A percentile compares a stretch with the other conserved stretches of the same genome.
These are phyloP conservation scores for Sporobolomyces phaffii DNA, from an alignment of 768 basidiomycete species.

Conservation along the genomic window DNA sequence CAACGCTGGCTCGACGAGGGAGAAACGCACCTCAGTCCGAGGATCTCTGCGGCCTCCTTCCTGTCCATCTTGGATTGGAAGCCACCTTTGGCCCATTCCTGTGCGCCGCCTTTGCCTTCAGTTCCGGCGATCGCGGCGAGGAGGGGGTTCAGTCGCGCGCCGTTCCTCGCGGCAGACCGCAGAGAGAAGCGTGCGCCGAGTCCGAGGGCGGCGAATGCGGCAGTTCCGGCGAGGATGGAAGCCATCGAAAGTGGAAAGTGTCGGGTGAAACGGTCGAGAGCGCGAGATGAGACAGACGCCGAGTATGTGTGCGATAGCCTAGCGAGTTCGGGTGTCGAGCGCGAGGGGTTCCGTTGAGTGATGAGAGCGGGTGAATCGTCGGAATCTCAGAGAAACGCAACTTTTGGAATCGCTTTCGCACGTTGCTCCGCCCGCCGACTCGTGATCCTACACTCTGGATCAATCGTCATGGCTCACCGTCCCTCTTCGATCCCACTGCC, in stretches of 20 bases:
- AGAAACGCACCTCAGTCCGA: conserved; percentile 85
- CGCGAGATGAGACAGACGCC: no score
- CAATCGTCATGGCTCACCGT: neutral
- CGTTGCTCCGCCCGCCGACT: no score
- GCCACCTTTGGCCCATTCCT: conserved; percentile 86
- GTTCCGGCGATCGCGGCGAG: conserved; percentile 37
- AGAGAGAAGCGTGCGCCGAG: conserved; percentile 67
- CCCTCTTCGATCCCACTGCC: conserved; percentile 8
- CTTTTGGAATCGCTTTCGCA: no score
- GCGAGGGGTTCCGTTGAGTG: no score
- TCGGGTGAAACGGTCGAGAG: no score
- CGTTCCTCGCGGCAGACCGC: conserved; percentile 45
- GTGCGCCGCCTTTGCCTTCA: conserved; percentile 50
- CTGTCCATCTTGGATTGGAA: conserved; percentile 95
- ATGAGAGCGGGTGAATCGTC: no score
- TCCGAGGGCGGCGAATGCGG: conserved; percentile 64
- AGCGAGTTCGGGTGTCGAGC: no score
- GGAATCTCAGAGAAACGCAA: no score
- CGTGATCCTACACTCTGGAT: no score
- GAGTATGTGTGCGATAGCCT: no score
- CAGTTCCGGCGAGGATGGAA: conserved; percentile 68
- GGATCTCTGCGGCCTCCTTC: conserved; percentile 81
- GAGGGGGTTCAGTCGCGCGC: conserved; percentile 35
- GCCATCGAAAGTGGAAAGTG: conserved; percentile 55
- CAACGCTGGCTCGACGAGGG: no score